These are phyloP conservation scores for Coemansia sp. DNA, from an alignment of 192 early-diverging fungal genomes.

Conservation along the genomic window DNA sequence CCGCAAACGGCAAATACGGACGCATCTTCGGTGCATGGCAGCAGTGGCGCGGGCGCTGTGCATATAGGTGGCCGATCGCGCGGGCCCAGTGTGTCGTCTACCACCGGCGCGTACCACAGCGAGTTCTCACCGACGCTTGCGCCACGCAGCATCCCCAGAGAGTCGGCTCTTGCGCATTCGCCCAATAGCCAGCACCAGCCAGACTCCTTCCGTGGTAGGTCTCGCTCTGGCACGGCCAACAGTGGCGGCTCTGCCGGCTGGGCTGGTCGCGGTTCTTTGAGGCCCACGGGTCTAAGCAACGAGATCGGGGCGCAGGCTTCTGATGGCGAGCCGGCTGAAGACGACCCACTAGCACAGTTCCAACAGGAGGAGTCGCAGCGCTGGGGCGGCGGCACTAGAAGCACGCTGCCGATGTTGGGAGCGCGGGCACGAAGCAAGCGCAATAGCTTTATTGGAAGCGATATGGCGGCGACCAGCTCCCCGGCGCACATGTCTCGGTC, in stretches of 20 bases:
- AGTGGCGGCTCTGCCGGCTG: conserved; percentile 23
- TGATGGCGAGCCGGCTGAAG: conserved; percentile 6
- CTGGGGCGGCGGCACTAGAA: conserved; percentile 47
- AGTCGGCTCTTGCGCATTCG: conserved; percentile 3
- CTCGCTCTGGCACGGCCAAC: conserved; percentile 37
- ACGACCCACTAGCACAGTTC: conserved; percentile 51
- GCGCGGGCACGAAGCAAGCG: conserved; percentile 18
- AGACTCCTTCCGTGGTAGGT: conserved; percentile 12
- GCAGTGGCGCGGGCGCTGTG: conserved; percentile 6
- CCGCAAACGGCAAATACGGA: conserved; percentile 42
- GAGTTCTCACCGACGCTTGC: conserved; percentile 50
- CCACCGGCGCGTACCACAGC: conserved; percentile 15
- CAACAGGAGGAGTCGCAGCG: conserved; percentile 52
- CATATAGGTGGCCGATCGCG: conserved; percentile 31
- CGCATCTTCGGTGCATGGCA: conserved; percentile 24
- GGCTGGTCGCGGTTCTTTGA: neutral
- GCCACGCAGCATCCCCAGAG: conserved; percentile 23
- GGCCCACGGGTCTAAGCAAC: conserved; percentile 8
- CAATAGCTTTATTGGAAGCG: conserved; percentile 4
- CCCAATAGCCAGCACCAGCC: conserved; percentile 11
- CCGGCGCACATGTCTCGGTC: conserved; percentile 34
- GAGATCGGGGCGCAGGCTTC: neutral
- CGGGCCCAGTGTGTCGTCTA: conserved; percentile 38
- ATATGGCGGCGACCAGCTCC: neutral
- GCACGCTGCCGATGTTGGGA: conserved; percentile 45